Evolutionary conservation across 768 basidiomycete genomes (phyloP), one percentile per base, ranked within the genome.

Genomic region (Clitopilus hobsonii): DNA sequence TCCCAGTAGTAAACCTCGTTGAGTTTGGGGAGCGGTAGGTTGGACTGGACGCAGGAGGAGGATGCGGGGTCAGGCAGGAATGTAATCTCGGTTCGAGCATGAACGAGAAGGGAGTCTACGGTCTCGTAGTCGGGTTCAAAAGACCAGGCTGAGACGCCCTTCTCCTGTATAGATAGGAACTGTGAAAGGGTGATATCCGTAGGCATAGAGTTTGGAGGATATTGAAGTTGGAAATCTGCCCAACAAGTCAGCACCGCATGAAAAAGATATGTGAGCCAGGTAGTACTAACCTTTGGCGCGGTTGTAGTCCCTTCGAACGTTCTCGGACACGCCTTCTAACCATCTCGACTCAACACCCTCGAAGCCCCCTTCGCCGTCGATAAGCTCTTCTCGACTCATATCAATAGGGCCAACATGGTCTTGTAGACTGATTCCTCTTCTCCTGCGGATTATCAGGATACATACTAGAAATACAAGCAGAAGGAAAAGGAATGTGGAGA

Each of bases 1-100:
- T 99, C 97, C 91, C 92, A 99, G 68, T 99, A 99, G 68, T 99
- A 99, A 11, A 98, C 94, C 69, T 98, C 97, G 72, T 99, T 99
- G 50, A 98, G 78, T 67, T 98, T 98, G 11, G 97, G 97, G 2
- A 99, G 75, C 1, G 97, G 97, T 8, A 99, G 78, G 68, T 98
- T 99, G 50, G 94, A 96, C 74, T 98, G 93, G 8, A 99, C 97
- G 56, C 84, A 92, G 11, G 96, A 95, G 1, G 92, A 89, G 18
- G 94, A 93, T 26, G 91, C 88, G 22, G 97, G 95, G 65, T 95
- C 89, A n/a, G 91, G 88, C 57, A 99, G 88, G 73, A 99, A 99
- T 5, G 95, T 97, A 62, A 99, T 89, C 73, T 99, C 97, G 0
- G 97, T 99, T 49, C 97, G 86, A 20, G 91, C 86, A 63, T 97